Conservation (phyloP, 2,329 filamentous ascomycete species). For the Botrytis deweyae region DNA sequence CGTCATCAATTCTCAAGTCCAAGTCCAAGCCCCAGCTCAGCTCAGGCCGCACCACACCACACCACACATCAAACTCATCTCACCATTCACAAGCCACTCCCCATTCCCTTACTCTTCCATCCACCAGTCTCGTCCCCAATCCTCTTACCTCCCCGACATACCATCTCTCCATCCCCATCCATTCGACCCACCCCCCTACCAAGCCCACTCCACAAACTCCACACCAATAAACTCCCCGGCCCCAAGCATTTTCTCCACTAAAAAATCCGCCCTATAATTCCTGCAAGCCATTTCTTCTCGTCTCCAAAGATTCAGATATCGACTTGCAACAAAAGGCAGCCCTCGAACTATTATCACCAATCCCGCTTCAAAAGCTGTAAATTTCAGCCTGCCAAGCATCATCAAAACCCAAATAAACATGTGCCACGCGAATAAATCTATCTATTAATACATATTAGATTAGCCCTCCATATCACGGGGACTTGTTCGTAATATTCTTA, state of each 20-base stretch:
- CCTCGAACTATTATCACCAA: neutral
- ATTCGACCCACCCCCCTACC: neutral
- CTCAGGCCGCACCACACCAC: neutral
- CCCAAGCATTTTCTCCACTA: neutral
- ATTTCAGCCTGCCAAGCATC: neutral
- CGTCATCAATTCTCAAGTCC: neutral
- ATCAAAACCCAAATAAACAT: neutral
- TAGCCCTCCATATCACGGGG: neutral
- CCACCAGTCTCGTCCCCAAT: neutral
- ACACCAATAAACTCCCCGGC: slow-evolving; percentile 9
- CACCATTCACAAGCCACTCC: neutral
- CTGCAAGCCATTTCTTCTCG: slow-evolving; percentile 13
- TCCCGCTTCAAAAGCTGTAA: neutral
- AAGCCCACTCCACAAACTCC: neutral
- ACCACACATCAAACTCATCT: neutral
- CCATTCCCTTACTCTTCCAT: neutral
- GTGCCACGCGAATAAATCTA: neutral
- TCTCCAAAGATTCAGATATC: slow-evolving; percentile 22
- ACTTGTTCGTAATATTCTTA: neutral
- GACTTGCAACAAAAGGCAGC: slow-evolving; percentile 26
- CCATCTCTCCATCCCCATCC: neutral
- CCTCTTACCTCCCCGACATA: neutral
- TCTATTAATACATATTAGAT: neutral
- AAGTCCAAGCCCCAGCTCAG: neutral
- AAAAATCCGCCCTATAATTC: neutral